phyloP scores from a whole-genome alignment of 176 grass and related monocot species.

The Carex myosuroides region DNA sequence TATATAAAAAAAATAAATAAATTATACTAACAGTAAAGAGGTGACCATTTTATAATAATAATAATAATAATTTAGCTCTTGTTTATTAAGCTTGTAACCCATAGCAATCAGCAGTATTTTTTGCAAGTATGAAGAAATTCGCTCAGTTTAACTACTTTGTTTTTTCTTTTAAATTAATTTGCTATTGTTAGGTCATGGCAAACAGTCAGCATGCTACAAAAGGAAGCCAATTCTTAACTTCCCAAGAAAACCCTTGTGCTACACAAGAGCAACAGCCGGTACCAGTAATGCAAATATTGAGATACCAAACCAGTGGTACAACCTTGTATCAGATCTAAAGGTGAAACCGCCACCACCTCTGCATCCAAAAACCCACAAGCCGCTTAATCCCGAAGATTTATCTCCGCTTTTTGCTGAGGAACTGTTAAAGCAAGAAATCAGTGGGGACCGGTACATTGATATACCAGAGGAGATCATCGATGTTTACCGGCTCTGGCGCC shows the following conservation, averaged over 20 bases:
- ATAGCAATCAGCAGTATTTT: too few species aligned
- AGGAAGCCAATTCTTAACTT: neutral
- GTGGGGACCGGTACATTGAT: constrained; percentile 57
- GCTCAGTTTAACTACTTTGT: neutral
- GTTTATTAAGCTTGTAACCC: too few species aligned
- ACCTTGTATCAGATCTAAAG: constrained; percentile 73
- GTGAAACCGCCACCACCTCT: constrained; percentile 77
- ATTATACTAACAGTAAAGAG: too few species aligned
- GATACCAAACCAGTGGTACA: constrained; percentile 96
- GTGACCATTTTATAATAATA: too few species aligned
- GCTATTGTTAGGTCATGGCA: neutral
- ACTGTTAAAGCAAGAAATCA: constrained; percentile 79
- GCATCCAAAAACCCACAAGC: constrained; percentile 75
- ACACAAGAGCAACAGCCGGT: constrained; percentile 25
- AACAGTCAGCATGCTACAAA: constrained; percentile 15
- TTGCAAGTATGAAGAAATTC: neutral
- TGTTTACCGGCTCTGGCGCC: constrained; percentile 78
- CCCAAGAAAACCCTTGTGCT: neutral
- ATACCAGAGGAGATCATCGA: constrained; percentile 80
- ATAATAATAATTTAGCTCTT: too few species aligned
- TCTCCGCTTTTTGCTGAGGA: constrained; percentile 88
- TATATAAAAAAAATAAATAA: too few species aligned
- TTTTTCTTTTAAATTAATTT: constrained; percentile 6
- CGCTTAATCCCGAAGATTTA: constrained; percentile 52
- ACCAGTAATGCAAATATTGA: constrained; percentile 29